A percentile compares a stretch with the other conserved stretches of the same genome.
Evolutionary conservation across 2,329 filamentous ascomycete species (phyloP).

Genomic region (Aspergillus brasiliensis): DNA sequence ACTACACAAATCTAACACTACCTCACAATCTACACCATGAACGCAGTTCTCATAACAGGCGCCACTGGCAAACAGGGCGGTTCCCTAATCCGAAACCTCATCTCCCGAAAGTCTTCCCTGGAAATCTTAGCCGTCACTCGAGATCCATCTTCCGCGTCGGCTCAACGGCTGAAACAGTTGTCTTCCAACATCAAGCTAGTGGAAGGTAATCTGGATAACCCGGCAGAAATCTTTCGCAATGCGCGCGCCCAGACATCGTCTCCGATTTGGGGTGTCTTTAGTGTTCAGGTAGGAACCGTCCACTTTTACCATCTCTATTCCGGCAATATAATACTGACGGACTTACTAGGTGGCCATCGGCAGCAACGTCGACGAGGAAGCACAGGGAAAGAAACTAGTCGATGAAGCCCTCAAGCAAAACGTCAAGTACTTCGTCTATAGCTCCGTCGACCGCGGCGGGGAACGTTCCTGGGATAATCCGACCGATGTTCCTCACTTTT

Average conservation of each 20-base stretch:
- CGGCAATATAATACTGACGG: not conserved
- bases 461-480: constrained; percentile 53
- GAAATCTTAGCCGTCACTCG: constrained; percentile 64
- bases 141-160: constrained; percentile 52
- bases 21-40: constrained; percentile 23
- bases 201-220: constrained; percentile 59
- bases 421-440: constrained; percentile 66
- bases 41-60: not conserved
- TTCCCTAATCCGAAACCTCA: constrained; percentile 36
- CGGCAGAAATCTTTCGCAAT: constrained; percentile 52
- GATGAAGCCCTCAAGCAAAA: constrained; percentile 57
- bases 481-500: constrained; percentile 64
- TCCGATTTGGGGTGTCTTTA: constrained; percentile 63
- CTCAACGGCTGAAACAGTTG: constrained; percentile 50
- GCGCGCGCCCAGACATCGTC: constrained; percentile 39
- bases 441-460: constrained; percentile 65
- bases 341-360: constrained; percentile 4
- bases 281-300: constrained; percentile 54
- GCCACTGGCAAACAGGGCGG: constrained; percentile 42
- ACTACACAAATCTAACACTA: not conserved
- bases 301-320: not conserved
- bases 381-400: constrained; percentile 61
- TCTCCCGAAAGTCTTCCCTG: constrained; percentile 36
- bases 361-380: constrained; percentile 34
- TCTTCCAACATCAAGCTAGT: constrained; percentile 56